Conservation (phyloP, 371 early-diverging fungal genomes). For the Funneliformis caledonium region DNA sequence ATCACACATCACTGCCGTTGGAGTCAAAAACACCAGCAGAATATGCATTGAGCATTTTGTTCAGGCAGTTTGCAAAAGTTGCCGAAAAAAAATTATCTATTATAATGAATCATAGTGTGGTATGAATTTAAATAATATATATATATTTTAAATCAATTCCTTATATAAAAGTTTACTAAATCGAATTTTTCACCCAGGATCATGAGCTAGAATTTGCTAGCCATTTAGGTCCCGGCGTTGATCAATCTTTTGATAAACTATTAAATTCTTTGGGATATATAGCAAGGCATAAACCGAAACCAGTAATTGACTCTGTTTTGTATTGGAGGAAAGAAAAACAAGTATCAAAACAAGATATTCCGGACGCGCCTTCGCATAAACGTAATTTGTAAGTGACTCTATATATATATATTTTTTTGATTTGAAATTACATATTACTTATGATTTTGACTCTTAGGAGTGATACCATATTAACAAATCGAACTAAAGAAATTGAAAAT, state of each 20-base stretch:
- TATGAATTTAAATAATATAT: background rate
- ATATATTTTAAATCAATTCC: background rate
- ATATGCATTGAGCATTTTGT: conserved; percentile 32
- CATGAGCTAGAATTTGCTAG: conserved; percentile 50
- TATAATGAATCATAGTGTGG: conserved; percentile 24
- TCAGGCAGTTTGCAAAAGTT: conserved; percentile 22
- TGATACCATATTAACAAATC: background rate
- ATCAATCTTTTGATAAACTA: conserved; percentile 80
- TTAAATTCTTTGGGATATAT: conserved; percentile 80
- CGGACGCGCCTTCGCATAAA: conserved; percentile 43
- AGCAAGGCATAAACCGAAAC: conserved; percentile 82
- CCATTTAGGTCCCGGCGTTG: conserved; percentile 63
- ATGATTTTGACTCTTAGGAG: conserved; percentile 14
- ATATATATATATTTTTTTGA: background rate
- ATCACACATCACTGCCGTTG: background rate
- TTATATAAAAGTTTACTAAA: background rate
- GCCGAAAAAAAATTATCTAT: conserved; percentile 28
- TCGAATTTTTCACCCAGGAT: conserved; percentile 41
- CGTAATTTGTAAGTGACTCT: conserved; percentile 23
- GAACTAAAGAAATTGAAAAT: conserved; percentile 10
- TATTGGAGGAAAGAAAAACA: conserved; percentile 85
- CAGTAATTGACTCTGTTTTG: conserved; percentile 90
- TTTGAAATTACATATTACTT: background rate
- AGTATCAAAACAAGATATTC: conserved; percentile 60
- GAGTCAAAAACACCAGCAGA: conserved; percentile 39